Conservation (phyloP, 768 basidiomycete species). For the Mycena alexandri region DNA sequence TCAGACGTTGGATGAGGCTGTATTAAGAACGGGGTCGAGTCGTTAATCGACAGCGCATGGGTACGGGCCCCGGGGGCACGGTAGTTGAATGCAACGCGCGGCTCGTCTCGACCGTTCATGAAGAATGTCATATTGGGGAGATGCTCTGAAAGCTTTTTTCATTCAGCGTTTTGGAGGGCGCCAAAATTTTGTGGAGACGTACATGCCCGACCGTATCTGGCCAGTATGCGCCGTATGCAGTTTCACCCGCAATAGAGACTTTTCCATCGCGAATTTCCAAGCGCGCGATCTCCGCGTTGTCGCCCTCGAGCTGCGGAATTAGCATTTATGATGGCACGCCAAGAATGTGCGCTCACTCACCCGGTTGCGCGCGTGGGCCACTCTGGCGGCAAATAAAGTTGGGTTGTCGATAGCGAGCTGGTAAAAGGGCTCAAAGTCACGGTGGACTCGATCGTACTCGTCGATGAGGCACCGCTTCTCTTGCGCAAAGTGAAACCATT, state of each 20-base stretch:
- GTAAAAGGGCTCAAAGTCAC: too few species aligned
- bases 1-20: background rate
- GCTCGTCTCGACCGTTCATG: constrained; percentile 27
- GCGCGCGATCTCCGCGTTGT: background rate
- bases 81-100: constrained; percentile 21
- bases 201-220: constrained; percentile 8
- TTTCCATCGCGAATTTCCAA: constrained; percentile 9
- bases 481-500: constrained; percentile 7
- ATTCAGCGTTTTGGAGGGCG: background rate
- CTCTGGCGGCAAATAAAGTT: background rate
- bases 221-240: background rate
- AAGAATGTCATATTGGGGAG: constrained; percentile 25
- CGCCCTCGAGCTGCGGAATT: background rate
- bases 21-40: constrained; percentile 1
- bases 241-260: background rate
- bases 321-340: too few species aligned
- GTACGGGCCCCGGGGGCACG: background rate
- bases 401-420: too few species aligned
- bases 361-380: too few species aligned
- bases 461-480: background rate
- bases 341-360: background rate
- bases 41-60: background rate
- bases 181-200: background rate
- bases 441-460: too few species aligned
- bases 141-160: background rate